Evolutionary conservation across 768 basidiomycete genomes (phyloP).

Genomic region (Russula olivacea): DNA sequence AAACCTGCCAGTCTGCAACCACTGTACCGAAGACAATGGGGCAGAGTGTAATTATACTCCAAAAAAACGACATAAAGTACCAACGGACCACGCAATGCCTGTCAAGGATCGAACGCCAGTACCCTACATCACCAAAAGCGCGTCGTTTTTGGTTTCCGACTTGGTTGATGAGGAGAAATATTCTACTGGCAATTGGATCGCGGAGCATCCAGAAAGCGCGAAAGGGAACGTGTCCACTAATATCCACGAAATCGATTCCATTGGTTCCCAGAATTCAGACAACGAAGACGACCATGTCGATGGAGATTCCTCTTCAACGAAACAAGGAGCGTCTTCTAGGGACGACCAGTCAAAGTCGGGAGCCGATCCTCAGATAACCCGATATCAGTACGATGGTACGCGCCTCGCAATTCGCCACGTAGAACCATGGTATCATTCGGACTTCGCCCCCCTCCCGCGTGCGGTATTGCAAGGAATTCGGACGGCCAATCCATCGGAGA

Average conservation of each 20-base stretch:
- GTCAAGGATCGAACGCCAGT: slow-evolving; percentile 35
- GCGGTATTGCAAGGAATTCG: slow-evolving; percentile 49
- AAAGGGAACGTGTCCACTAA: slow-evolving; percentile 12
- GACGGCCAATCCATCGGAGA: slow-evolving; percentile 48
- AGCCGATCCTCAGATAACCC: neutral
- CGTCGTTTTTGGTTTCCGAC: slow-evolving; percentile 45
- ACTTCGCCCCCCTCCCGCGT: slow-evolving; percentile 57
- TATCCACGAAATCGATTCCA: slow-evolving; percentile 21
- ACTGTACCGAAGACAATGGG: slow-evolving; percentile 50
- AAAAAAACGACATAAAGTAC: slow-evolving; percentile 58
- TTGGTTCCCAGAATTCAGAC: slow-evolving; percentile 21
- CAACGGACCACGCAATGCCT: slow-evolving; percentile 36
- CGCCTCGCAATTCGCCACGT: slow-evolving; percentile 32
- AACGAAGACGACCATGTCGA: slow-evolving; percentile 23
- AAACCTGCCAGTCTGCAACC: slow-evolving; percentile 64
- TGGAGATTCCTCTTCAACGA: slow-evolving; percentile 4
- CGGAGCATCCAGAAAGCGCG: slow-evolving; percentile 24
- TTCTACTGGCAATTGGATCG: slow-evolving; percentile 26
- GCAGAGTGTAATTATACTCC: slow-evolving; percentile 66
- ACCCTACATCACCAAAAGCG: slow-evolving; percentile 43
- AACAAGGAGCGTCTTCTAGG: slow-evolving; percentile 1
- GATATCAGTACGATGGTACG: slow-evolving; percentile 17
- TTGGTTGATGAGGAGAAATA: slow-evolving; percentile 33
- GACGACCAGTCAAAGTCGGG: slow-evolving; percentile 13
- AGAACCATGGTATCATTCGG: slow-evolving; percentile 54